These are phyloP conservation scores for Leccinum subatratum DNA, from an alignment of 1,284 basidiomycete species.

Conservation along the genomic window DNA sequence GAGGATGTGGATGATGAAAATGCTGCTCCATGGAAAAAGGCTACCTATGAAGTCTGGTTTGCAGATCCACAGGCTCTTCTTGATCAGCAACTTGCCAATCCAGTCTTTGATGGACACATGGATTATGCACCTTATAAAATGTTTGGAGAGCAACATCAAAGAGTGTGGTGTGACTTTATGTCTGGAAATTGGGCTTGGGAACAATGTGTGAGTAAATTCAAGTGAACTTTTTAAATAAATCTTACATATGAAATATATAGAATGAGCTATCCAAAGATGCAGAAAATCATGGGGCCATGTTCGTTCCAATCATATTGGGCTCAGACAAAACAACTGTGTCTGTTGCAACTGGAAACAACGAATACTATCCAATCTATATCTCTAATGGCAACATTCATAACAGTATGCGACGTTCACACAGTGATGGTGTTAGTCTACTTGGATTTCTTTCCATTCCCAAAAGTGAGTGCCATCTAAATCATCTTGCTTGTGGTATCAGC, in stretches of 20 bases:
- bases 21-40: neutral
- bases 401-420: neutral
- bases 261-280: neutral
- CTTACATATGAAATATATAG: neutral
- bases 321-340: conserved; percentile 11
- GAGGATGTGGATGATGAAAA: neutral
- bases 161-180: neutral
- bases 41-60: neutral
- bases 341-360: conserved; percentile 5
- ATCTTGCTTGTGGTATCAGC: neutral
- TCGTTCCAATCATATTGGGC: conserved; percentile 7
- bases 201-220: neutral
- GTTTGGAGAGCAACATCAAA: neutral
- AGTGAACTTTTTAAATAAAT: too few relatives aligned
- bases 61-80: neutral
- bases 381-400: neutral
- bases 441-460: neutral
- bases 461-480: neutral
- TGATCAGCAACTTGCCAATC: neutral
- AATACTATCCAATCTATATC: neutral
- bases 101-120: neutral
- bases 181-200: neutral
- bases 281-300: neutral
- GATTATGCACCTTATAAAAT: neutral
- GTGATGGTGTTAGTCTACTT: neutral